Base-by-base conservation (phyloP, 148 eudicot genomes). In the Spergularia marina region DNA sequence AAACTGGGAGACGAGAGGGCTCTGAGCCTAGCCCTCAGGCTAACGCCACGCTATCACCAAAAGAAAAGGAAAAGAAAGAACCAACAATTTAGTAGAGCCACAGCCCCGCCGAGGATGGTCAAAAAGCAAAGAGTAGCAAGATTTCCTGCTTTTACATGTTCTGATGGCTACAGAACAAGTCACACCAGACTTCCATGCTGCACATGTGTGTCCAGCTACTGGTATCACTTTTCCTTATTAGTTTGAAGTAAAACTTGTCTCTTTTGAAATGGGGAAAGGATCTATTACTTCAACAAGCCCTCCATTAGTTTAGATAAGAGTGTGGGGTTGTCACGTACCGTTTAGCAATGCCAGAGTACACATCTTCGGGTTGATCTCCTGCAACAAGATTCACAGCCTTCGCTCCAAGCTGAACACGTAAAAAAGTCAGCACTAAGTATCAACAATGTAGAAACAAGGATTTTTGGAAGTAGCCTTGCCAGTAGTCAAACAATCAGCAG, bases 351-450 rank as follows among this genome's bases (percentile, higher is more conserved):
- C 87, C 97, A 54, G 98, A 90, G 84, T 95, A 95, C 74, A 95
- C 98, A 87, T 95, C 98, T 47, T 97, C 98, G 18, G 98, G 98
- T 77, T 92, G 90, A 76, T 92, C 92, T 77, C 98, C 98, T 6
- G 78, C 88, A 39, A 92, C 94, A 81, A 95, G 98, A 88, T 95
- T 95, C 73, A 95, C 98, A 21, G 98, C 96, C 82, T 82, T 89
- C 67, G 98, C 98, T 83, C 97, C 97, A 60, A 92, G 80, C 98
- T 95, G 84, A 62, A 81, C 36, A 83, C 59, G 70, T 21, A 34
- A 36, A 70, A 56, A 17, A 13, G 40, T 17, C 61, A 65, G 10
- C 58, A 64, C 40, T 74, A 25, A 59, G 62, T 15, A 21, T 39
- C 16, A 65, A 39, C 14, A 30, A 25, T 55, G n/a, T 56, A 34